These are phyloP conservation scores for Gossypium raimondii DNA, from an alignment of 345 rosid genomes.

Conservation along the genomic window DNA sequence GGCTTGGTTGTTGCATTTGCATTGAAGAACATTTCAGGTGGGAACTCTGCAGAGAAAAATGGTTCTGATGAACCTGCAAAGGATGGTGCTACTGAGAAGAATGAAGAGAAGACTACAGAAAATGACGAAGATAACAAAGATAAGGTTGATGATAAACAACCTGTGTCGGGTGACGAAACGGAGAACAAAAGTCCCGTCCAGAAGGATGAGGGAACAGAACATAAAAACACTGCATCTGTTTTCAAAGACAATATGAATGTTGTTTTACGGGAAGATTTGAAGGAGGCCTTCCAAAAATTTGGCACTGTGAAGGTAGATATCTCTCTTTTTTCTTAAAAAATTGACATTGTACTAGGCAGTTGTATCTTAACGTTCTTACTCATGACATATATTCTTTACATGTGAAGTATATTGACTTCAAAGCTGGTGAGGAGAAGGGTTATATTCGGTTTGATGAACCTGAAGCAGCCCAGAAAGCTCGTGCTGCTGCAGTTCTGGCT, in stretches of 20 bases:
- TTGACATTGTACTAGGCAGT: background rate
- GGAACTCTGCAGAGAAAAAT: slow-evolving; percentile 33
- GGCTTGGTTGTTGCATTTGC: slow-evolving; percentile 82
- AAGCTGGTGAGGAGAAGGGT: slow-evolving; percentile 75
- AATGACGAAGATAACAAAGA: slow-evolving; percentile 17
- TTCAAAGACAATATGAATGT: too few species aligned
- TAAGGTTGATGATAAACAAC: slow-evolving; percentile 33
- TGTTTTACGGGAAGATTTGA: too few species aligned
- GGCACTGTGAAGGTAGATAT: too few species aligned
- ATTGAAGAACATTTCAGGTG: slow-evolving; percentile 48
- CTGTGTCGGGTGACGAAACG: slow-evolving; percentile 29
- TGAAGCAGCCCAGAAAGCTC: slow-evolving; percentile 89
- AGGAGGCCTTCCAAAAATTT: too few species aligned
- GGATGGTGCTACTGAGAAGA: slow-evolving; percentile 21
- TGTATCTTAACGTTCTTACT: too few species aligned
- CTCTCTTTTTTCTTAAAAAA: background rate
- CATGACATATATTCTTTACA: too few species aligned
- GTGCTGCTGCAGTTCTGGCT: slow-evolving; percentile 89
- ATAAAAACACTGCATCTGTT: slow-evolving; percentile 15
- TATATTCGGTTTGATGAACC: slow-evolving; percentile 77
- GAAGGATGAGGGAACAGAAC: slow-evolving; percentile 41
- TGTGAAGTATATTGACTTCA: slow-evolving; percentile 77
- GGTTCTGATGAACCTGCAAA: slow-evolving; percentile 28
- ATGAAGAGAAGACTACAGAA: slow-evolving; percentile 21
- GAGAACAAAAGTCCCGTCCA: slow-evolving; percentile 27